Evolutionary conservation across 768 basidiomycete genomes (phyloP), one percentile per base, ranked within the genome.

Genomic region (Chalciporus chontae): DNA sequence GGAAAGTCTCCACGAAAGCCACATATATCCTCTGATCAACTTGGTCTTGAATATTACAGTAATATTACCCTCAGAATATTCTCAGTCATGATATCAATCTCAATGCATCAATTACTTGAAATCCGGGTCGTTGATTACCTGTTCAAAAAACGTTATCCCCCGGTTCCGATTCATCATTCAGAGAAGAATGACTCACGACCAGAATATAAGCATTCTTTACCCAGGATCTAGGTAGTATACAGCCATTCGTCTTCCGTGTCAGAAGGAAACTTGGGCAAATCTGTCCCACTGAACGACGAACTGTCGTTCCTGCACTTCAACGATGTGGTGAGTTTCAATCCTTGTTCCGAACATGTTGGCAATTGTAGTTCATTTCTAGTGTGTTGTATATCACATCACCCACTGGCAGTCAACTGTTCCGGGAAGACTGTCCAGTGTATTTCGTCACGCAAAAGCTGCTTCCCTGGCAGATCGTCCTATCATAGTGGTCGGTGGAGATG

Each of bases 1-100:
- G 46, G 62, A 53, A 63, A 46, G 23, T 42, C 61, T 57, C 58
- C 26, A 29, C 37, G 39, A n/a, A n/a, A n/a, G n/a, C n/a, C n/a
- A n/a, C n/a, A n/a, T n/a, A n/a, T n/a, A n/a, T n/a, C n/a, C n/a
- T n/a, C n/a, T n/a, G n/a, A n/a, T n/a, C n/a, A n/a, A n/a, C n/a
- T n/a, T n/a, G n/a, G n/a, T n/a, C n/a, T n/a, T n/a, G n/a, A n/a
- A n/a, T n/a, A n/a, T n/a, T n/a, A n/a, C n/a, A n/a, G n/a, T n/a
- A n/a, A n/a, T n/a, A n/a, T n/a, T n/a, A n/a, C n/a, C n/a, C n/a
- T n/a, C n/a, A n/a, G n/a, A n/a, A n/a, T n/a, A n/a, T n/a, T n/a
- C n/a, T n/a, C n/a, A n/a, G n/a, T n/a, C n/a, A n/a, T n/a, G n/a
- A 31, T 8, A 5, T 21, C 21, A 4, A 21, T 21, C 21, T 21